Percentiles rank a stretch among this genome's conserved stretches.
These are phyloP conservation scores for Corylus americana DNA, from an alignment of 306 rosid genomes.

Conservation along the genomic window DNA sequence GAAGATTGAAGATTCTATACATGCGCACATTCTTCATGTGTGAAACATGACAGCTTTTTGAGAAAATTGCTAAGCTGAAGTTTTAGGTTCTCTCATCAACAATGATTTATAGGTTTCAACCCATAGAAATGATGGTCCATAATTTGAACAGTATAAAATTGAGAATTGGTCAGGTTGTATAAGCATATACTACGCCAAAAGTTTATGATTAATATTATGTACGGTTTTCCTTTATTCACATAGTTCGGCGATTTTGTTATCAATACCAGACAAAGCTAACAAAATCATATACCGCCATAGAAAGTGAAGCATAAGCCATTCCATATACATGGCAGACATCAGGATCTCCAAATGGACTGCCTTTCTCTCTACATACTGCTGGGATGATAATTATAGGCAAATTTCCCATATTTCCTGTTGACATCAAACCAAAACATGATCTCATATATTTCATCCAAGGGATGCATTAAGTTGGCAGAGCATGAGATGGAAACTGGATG, in stretches of 20 bases:
- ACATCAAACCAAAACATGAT: slow-evolving; percentile 25
- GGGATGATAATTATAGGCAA: slow-evolving; percentile 54
- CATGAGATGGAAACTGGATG: not conserved
- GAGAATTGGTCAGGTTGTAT: not conserved
- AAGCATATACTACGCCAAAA: not conserved
- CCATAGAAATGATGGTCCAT: not conserved
- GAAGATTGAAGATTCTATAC: not conserved
- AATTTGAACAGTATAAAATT: not conserved
- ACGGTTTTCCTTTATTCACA: not conserved
- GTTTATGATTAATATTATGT: not conserved
- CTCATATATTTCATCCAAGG: not conserved
- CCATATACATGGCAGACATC: slow-evolving; percentile 47
- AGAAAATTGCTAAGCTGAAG: not conserved
- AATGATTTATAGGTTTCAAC: not conserved
- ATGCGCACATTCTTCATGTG: not conserved
- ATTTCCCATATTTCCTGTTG: slow-evolving; percentile 56
- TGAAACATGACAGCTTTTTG: not conserved
- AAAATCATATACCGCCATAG: slow-evolving; percentile 52
- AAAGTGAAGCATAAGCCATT: slow-evolving; percentile 56
- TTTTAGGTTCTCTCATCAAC: no score
- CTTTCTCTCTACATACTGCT: slow-evolving; percentile 51
- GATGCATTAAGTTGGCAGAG: not conserved
- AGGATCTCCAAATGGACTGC: slow-evolving; percentile 54
- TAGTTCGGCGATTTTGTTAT: not conserved
- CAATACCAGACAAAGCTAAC: slow-evolving; percentile 21